Conservation (phyloP, 371 early-diverging fungal species). For the Zychaea mexicana region DNA sequence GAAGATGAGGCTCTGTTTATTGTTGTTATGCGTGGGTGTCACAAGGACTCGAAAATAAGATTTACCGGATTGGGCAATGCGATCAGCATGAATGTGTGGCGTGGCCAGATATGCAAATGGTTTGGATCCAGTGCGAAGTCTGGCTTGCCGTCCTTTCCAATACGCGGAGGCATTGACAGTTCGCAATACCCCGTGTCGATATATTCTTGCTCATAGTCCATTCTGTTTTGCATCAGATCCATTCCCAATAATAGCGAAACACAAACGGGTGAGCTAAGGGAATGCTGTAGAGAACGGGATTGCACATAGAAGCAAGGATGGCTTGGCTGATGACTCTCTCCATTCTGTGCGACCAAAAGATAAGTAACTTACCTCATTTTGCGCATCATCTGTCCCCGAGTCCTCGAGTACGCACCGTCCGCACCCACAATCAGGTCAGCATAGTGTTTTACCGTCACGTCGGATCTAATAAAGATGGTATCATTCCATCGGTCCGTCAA, state of each 20-base stretch:
- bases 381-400: conserved; percentile 79
- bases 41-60: background rate
- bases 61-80: conserved; percentile 90
- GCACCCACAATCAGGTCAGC: conserved; percentile 91
- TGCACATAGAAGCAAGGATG: no score
- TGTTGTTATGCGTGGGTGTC: background rate
- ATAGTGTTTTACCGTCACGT: conserved; percentile 11
- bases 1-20: background rate
- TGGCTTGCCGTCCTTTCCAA: conserved; percentile 47
- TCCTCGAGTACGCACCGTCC: conserved; percentile 92
- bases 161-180: conserved; percentile 73
- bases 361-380: conserved; percentile 56
- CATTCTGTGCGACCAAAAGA: background rate
- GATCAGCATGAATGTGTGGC: conserved; percentile 94
- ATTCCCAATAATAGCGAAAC: no score
- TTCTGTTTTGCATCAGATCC: conserved; percentile 54
- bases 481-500: no score
- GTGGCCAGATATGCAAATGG: conserved; percentile 98
- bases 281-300: no score
- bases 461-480: no score
- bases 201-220: conserved; percentile 86
- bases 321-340: no score
- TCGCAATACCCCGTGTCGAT: conserved; percentile 94
- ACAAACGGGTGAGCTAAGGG: no score
- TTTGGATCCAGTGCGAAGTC: conserved; percentile 85